Conservation (phyloP, 1,284 basidiomycete genomes). For the Trichosporon sp. region DNA sequence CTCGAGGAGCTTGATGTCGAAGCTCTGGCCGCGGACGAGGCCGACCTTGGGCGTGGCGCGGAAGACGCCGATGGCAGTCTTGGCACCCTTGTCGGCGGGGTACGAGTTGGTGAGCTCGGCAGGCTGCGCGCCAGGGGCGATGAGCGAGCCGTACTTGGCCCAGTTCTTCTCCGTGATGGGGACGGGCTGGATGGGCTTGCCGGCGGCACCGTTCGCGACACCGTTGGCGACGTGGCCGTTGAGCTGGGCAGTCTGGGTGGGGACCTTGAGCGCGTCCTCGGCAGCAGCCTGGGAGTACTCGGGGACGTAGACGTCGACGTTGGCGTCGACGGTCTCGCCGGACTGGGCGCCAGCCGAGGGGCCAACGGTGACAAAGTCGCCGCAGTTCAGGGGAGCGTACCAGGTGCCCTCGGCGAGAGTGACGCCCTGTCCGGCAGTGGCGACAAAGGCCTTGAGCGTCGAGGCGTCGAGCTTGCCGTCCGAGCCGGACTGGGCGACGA, state of each 20-base stretch:
- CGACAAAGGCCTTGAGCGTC: conserved; percentile 77
- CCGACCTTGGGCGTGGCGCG: conserved; percentile 64
- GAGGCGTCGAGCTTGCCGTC: conserved; percentile 71
- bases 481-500: conserved; percentile 72
- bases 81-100: conserved; percentile 60
- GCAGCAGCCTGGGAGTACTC: conserved; percentile 30
- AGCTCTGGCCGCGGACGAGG: conserved; percentile 60
- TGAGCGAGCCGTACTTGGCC: conserved; percentile 67
- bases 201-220: neutral
- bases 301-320: conserved; percentile 41
- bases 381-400: conserved; percentile 81
- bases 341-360: conserved; percentile 76
- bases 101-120: conserved; percentile 64
- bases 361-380: conserved; percentile 79
- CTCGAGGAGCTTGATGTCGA: conserved; percentile 58
- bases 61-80: conserved; percentile 72
- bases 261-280: neutral
- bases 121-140: conserved; percentile 46
- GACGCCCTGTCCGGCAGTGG: conserved; percentile 76
- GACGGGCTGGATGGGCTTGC: conserved; percentile 32
- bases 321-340: conserved; percentile 63
- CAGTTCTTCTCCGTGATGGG: conserved; percentile 67
- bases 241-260: neutral
- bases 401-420: conserved; percentile 78
- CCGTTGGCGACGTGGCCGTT: conserved; percentile 7